Percentiles rank a stretch among this genome's conserved stretches.
Conservation (phyloP, 768 basidiomycete species). For the Russula ochroleuca region DNA sequence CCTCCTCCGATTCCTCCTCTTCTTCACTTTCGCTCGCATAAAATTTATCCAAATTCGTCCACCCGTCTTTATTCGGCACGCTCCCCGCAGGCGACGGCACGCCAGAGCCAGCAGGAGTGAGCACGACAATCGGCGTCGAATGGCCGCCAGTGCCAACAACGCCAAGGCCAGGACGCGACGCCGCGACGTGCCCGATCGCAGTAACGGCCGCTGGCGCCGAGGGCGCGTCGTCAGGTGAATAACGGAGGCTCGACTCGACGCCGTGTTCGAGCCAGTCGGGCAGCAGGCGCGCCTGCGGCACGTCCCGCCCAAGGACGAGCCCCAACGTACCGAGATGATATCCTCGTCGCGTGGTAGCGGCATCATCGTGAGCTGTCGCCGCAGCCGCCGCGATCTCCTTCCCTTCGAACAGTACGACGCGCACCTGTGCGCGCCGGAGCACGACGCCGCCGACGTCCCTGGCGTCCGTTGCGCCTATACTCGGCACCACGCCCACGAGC, state of each 20-base stretch:
- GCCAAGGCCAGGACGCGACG: conserved; percentile 30
- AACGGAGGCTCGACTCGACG: conserved; percentile 71
- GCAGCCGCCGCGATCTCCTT: conserved; percentile 51
- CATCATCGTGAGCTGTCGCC: conserved; percentile 32
- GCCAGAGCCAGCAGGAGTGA: conserved; percentile 47
- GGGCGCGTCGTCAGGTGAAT: conserved; percentile 54
- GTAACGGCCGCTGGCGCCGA: conserved; percentile 35
- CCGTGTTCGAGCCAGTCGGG: conserved; percentile 90
- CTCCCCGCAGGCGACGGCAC: conserved; percentile 34
- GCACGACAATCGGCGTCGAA: conserved; percentile 45
- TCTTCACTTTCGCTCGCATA: conserved; percentile 44
- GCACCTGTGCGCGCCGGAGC: conserved; percentile 77
- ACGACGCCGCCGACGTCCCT: conserved; percentile 57
- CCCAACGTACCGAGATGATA: conserved; percentile 60
- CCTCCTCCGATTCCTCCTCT: conserved; percentile 32
- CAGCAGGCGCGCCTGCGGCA: conserved; percentile 49
- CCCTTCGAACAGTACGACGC: conserved; percentile 72
- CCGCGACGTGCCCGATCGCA: conserved; percentile 40
- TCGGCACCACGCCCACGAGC: conserved; percentile 47
- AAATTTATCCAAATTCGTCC: conserved; percentile 67
- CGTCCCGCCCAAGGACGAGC: conserved; percentile 52
- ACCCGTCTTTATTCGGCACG: conserved; percentile 41
- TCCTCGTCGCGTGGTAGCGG: neutral
- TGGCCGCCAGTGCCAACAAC: conserved; percentile 32
- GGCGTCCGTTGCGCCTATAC: conserved; percentile 25